A percentile compares a stretch with the other conserved stretches of the same genome.
Conservation (phyloP, 1,139 yeast species). For the Suhomyces panamericanus region DNA sequence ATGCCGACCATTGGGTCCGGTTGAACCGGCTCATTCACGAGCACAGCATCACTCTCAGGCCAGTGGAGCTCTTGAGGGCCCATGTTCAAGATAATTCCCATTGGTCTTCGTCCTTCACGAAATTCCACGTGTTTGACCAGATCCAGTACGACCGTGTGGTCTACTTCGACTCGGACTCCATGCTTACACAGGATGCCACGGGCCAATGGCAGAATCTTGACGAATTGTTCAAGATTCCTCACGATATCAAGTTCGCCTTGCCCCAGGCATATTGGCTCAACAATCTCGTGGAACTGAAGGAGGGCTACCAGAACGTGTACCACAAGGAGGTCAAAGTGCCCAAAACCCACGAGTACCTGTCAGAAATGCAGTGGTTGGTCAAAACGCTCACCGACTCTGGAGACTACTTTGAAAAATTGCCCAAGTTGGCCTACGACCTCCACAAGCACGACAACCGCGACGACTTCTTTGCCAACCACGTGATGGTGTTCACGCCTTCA, state of each 20-base stretch:
- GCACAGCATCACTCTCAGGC: slow-evolving; percentile 22
- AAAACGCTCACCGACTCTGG: slow-evolving; percentile 3
- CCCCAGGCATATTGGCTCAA: slow-evolving; percentile 45
- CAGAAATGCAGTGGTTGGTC: slow-evolving; percentile 9
- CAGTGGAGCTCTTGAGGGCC: slow-evolving; percentile 21
- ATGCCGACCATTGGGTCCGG: slow-evolving; percentile 12
- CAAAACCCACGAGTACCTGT: slow-evolving; percentile 6
- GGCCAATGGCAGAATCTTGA: slow-evolving; percentile 25
- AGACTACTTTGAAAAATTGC: slow-evolving; percentile 15
- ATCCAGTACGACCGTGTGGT: slow-evolving; percentile 43
- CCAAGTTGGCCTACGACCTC: slow-evolving; percentile 25
- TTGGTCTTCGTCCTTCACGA: slow-evolving; percentile 58
- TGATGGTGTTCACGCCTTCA: slow-evolving; percentile 49
- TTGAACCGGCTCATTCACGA: slow-evolving; percentile 11
- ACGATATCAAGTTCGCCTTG: slow-evolving; percentile 30
- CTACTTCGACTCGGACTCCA: slow-evolving; percentile 47
- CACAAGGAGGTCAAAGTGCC: slow-evolving; percentile 21
- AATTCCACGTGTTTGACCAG: slow-evolving; percentile 52
- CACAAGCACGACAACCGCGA: slow-evolving; percentile 33
- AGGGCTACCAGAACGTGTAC: slow-evolving; percentile 13
- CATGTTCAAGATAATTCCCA: slow-evolving; percentile 23
- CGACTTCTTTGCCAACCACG: slow-evolving; percentile 42
- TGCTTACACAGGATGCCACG: slow-evolving; percentile 22
- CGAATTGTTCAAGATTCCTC: slow-evolving; percentile 34
- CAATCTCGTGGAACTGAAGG: slow-evolving; percentile 15